Evolutionary conservation across 192 early-diverging fungal species (phyloP), one percentile per base, ranked within the genome.

Genomic region (Umbelopsis sp.): DNA sequence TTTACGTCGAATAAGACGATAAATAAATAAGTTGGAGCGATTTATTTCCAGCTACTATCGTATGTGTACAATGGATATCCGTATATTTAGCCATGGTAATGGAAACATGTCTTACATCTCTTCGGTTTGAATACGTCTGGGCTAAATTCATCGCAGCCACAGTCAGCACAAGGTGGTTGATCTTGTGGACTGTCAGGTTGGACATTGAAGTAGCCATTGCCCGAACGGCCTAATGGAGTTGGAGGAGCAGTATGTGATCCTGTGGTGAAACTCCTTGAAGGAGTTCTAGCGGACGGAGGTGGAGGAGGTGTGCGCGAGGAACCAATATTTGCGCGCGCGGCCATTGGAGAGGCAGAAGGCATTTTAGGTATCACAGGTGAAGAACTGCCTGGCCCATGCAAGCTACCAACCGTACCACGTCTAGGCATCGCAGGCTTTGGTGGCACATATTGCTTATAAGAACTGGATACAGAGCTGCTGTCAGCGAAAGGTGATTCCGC

Each of bases 101-200:
- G 95, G 75, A 88, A 92, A 81, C 95, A 97, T 71, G 89, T 92
- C 74, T 83, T 93, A 79, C 95, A 97, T 67, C 84, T 85, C 23
- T 82, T 88, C 41, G 82, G 80, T 69, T 89, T 88, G 77, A 94
- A 94, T 13, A 89, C 87, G 80, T 94, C 89, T 23, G 91, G 74
- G 46, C 80, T 76, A 81, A 87, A 93, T 41, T 94, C 92, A 30
- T 81, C 75, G 81, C 93, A 95, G 13, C 86, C 88, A 69, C 95
- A 94, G 13, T 82, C 81, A 33, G 77, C 71, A 66, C 87, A 90
- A n/a, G 79, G 69, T 5, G 21, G 71, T 67, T 41, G 65, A 55
- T 46, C 51, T 49, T 21, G 65, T 48, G 18, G 51, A 64, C 49
- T 71, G 69, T 30, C 66, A 71, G 65, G 12, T 16, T 11, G 55